Conservation (phyloP, 2,329 filamentous ascomycete species). For the Leptographium wingfieldii region DNA sequence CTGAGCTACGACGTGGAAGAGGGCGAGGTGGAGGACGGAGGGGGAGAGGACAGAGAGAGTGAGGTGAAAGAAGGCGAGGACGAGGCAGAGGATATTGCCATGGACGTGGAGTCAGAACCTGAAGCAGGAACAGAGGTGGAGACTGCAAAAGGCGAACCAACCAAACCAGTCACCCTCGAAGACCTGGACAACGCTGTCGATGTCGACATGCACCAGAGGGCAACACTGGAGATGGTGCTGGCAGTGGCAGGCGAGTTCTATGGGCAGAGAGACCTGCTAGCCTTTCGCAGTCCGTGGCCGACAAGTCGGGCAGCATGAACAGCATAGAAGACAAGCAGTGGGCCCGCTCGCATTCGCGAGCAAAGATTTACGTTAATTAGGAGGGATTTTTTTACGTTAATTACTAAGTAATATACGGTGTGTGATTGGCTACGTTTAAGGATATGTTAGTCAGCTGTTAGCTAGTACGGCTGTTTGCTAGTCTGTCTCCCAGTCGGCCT, state of each 20-base stretch:
- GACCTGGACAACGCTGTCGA: background rate
- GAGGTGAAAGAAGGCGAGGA: slow-evolving; percentile 16
- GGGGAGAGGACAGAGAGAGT: slow-evolving; percentile 22
- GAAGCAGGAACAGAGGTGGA: background rate
- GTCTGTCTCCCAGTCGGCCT: too few relatives aligned
- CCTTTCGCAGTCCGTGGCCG: slow-evolving; percentile 50
- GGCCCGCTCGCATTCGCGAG: too few relatives aligned
- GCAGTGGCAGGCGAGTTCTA: slow-evolving; percentile 80
- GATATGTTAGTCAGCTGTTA: too few relatives aligned
- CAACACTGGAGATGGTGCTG: slow-evolving; percentile 85
- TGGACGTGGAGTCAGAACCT: slow-evolving; percentile 10
- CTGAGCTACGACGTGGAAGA: slow-evolving; percentile 38
- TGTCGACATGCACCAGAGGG: slow-evolving; percentile 39
- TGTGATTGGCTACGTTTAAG: too few relatives aligned
- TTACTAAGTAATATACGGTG: too few relatives aligned
- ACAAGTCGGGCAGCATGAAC: background rate
- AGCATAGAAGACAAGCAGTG: too few relatives aligned
- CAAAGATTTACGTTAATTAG: too few relatives aligned
- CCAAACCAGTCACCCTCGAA: background rate
- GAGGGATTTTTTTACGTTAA: too few relatives aligned
- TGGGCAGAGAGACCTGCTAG: slow-evolving; percentile 75
- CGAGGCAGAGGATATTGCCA: slow-evolving; percentile 15
- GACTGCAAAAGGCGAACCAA: background rate
- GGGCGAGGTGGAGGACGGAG: slow-evolving; percentile 31
- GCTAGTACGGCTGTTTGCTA: too few relatives aligned